Conservation (phyloP, 1,284 basidiomycete species). For the Ceratobasidium sp. region DNA sequence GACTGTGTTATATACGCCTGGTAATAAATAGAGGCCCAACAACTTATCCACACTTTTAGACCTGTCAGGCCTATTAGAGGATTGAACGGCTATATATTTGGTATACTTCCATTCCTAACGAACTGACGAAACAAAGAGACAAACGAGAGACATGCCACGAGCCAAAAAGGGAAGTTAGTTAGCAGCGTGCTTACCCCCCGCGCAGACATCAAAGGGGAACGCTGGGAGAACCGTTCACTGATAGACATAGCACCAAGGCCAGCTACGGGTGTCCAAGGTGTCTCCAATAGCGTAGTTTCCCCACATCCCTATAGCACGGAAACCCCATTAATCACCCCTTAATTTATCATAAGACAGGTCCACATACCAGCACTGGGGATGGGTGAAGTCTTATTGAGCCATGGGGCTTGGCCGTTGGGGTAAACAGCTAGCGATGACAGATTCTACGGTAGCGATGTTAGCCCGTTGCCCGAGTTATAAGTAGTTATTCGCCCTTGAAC, state of each 20-base stretch:
- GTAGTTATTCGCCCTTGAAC: background rate
- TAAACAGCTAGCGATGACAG: background rate
- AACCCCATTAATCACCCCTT: background rate
- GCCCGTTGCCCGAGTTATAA: background rate
- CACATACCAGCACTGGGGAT: background rate
- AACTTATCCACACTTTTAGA: too few relatives aligned
- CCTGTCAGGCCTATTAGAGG: too few relatives aligned
- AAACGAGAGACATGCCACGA: too few relatives aligned
- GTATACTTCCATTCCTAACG: too few relatives aligned
- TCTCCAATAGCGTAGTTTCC: slow-evolving; percentile 1
- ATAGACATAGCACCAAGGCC: slow-evolving; percentile 28
- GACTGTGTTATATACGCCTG: too few relatives aligned
- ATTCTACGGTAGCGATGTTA: background rate
- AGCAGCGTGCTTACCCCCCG: too few relatives aligned
- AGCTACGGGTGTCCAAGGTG: slow-evolving; percentile 12
- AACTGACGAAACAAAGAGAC: too few relatives aligned
- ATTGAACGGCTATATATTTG: too few relatives aligned
- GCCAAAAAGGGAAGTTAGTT: too few relatives aligned
- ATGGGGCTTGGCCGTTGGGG: background rate
- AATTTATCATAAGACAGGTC: background rate
- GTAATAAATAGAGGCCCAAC: too few relatives aligned
- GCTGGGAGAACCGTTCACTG: too few relatives aligned
- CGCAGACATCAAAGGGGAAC: too few relatives aligned
- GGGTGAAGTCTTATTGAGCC: background rate
- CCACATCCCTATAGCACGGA: slow-evolving; percentile 4